Evolutionary conservation across 2,329 filamentous ascomycete species (phyloP).

Genomic region (Bipolaris sorokiniana): DNA sequence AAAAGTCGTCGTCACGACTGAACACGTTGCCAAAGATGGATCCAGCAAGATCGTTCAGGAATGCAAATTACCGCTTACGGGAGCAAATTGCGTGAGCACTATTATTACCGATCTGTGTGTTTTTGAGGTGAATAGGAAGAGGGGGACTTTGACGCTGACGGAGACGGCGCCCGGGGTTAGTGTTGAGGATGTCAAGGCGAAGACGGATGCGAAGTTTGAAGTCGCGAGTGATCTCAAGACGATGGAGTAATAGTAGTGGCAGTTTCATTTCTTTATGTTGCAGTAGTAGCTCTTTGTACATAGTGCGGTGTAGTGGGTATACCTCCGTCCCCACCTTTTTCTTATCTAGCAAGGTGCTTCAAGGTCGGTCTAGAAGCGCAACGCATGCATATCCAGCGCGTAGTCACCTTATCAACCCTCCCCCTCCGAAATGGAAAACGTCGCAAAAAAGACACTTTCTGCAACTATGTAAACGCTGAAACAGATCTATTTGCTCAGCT

Average conservation of each 20-base stretch:
- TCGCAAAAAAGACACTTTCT: no score
- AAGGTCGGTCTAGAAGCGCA: neutral
- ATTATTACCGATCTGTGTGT: constrained; percentile 51
- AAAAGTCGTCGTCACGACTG: constrained; percentile 91
- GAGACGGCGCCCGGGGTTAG: constrained; percentile 86
- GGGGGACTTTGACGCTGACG: constrained; percentile 71
- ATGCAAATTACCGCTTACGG: constrained; percentile 48
- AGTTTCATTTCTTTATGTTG: neutral
- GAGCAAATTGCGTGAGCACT: constrained; percentile 45
- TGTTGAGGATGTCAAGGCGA: constrained; percentile 82
- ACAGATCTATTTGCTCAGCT: no score
- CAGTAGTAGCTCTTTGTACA: neutral
- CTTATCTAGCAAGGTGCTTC: no score
- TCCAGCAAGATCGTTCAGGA: constrained; percentile 86
- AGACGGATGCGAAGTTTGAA: constrained; percentile 84
- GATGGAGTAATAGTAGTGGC: constrained; percentile 59
- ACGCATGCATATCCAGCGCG: neutral
- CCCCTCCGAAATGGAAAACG: neutral
- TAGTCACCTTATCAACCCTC: no score
- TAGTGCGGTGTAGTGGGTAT: neutral
- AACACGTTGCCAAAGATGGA: constrained; percentile 93
- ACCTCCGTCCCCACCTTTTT: neutral
- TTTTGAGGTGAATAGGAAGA: constrained; percentile 71
- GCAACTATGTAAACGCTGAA: no score
- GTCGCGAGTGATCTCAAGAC: constrained; percentile 78